Percentiles rank a stretch among this genome's conserved stretches.
Conservation (phyloP, 163 green algal genomes). For the Chlorella variabilis region DNA sequence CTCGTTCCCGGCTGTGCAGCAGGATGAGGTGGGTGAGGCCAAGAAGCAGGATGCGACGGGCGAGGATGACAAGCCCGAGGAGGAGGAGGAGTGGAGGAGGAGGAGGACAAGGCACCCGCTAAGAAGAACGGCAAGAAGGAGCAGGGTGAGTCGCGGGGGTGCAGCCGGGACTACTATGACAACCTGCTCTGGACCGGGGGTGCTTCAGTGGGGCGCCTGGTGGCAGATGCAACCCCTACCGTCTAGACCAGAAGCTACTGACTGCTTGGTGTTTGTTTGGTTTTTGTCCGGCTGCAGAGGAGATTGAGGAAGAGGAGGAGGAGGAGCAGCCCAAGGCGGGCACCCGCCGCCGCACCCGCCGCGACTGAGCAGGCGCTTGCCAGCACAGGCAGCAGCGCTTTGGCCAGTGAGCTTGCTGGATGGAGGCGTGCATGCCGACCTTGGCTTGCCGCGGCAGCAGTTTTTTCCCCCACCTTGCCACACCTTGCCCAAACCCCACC, state of each 20-base stretch:
- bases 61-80: slow-evolving; percentile 19
- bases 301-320: slow-evolving; percentile 35
- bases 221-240: too few species aligned
- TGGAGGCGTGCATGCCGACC: too few species aligned
- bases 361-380: slow-evolving; percentile 38
- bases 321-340: background rate
- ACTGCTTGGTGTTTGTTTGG: too few species aligned
- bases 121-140: slow-evolving; percentile 10
- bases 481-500: too few species aligned
- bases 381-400: too few species aligned
- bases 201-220: background rate
- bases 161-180: too few species aligned
- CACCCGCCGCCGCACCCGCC: slow-evolving; percentile 41
- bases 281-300: slow-evolving; percentile 15
- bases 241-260: too few species aligned
- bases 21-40: slow-evolving; percentile 31
- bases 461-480: too few species aligned
- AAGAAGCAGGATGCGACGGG: slow-evolving; percentile 41
- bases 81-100: slow-evolving; percentile 35
- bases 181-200: too few species aligned
- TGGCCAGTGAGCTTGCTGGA: too few species aligned
- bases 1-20: too few species aligned
- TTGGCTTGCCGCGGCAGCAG: too few species aligned
- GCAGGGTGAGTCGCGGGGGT: background rate
- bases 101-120: slow-evolving; percentile 23